Percentiles rank a stretch among this genome's conserved stretches.
These are phyloP conservation scores for Chlamydomonas reinhardtii DNA, from an alignment of 163 green algal genomes.

Conservation along the genomic window DNA sequence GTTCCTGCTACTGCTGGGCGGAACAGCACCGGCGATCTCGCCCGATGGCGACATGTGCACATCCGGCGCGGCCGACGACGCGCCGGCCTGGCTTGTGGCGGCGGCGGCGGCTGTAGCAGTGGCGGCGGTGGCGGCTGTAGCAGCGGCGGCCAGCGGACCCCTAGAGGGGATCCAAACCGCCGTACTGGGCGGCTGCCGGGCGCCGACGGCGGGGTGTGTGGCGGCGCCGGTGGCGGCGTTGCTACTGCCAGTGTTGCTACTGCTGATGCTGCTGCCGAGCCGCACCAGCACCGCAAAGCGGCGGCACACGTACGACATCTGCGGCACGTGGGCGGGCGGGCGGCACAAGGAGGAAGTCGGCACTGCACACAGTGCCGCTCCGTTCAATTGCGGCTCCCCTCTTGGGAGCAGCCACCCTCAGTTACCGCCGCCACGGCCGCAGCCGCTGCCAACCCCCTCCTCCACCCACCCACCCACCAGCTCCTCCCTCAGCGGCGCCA, in stretches of 20 bases:
- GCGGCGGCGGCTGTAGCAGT: background rate
- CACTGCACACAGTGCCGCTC: too few relatives aligned
- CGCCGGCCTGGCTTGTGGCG: too few relatives aligned
- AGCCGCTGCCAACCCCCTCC: constrained; percentile 36
- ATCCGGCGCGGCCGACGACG: background rate
- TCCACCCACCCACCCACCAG: constrained; percentile 16
- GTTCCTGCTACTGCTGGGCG: too few relatives aligned
- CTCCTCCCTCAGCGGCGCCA: constrained; percentile 28
- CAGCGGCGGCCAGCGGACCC: too few relatives aligned
- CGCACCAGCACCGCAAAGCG: constrained; percentile 43
- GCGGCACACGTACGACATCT: constrained; percentile 55
- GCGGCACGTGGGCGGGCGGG: background rate
- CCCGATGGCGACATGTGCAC: background rate
- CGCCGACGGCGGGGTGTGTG: too few relatives aligned
- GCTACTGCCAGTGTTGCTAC: background rate
- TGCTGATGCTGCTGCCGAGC: constrained; percentile 1
- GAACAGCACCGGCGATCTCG: too few relatives aligned
- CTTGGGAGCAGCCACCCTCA: too few relatives aligned
- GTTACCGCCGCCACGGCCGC: background rate
- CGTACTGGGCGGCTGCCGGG: too few relatives aligned
- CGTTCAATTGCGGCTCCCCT: too few relatives aligned
- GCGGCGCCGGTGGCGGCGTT: background rate
- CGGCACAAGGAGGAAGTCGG: too few relatives aligned
- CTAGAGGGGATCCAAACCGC: too few relatives aligned
- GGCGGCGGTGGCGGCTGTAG: background rate